These are phyloP conservation scores for Aspergillus sparsus DNA, from an alignment of 495 filamentous ascomycete species.

Conservation along the genomic window DNA sequence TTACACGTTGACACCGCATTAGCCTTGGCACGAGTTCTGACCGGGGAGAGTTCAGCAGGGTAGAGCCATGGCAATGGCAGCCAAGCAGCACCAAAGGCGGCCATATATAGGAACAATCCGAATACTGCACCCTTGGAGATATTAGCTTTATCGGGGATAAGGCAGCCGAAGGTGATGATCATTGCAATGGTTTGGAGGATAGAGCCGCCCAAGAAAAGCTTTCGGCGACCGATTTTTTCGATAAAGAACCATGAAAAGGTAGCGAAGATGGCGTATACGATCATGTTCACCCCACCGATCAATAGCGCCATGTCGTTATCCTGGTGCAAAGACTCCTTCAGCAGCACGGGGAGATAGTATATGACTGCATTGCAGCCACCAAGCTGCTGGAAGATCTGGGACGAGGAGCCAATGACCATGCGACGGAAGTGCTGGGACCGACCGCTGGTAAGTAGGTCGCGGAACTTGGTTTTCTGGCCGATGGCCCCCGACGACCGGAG, in stretches of 20 bases:
- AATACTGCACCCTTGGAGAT: constrained; percentile 71
- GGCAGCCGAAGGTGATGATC: constrained; percentile 71
- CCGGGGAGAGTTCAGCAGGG: constrained; percentile 71
- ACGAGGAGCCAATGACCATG: constrained; percentile 55
- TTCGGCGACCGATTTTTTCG: constrained; percentile 72
- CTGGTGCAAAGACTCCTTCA: constrained; percentile 64
- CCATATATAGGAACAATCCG: constrained; percentile 79
- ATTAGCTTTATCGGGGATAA: constrained; percentile 58
- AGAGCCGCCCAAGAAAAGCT: constrained; percentile 73
- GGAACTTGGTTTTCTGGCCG: constrained; percentile 37
- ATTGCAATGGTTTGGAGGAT: constrained; percentile 69
- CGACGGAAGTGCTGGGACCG: constrained; percentile 49
- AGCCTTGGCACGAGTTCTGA: constrained; percentile 72
- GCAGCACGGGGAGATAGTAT: constrained; percentile 81
- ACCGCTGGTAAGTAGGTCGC: constrained; percentile 45
- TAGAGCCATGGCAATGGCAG: constrained; percentile 59
- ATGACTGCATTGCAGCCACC: constrained; percentile 80
- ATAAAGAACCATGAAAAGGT: constrained; percentile 85
- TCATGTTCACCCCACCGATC: constrained; percentile 80
- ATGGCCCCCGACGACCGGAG: constrained; percentile 58
- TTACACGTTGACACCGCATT: constrained; percentile 74
- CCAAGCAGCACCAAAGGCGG: constrained; percentile 74
- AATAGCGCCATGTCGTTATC: constrained; percentile 66
- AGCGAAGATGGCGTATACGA: constrained; percentile 76
- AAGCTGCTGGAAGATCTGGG: constrained; percentile 82